These are phyloP conservation scores for Centrapalus pauciflorus DNA, from an alignment of 129 eudicot genomes.

Conservation along the genomic window DNA sequence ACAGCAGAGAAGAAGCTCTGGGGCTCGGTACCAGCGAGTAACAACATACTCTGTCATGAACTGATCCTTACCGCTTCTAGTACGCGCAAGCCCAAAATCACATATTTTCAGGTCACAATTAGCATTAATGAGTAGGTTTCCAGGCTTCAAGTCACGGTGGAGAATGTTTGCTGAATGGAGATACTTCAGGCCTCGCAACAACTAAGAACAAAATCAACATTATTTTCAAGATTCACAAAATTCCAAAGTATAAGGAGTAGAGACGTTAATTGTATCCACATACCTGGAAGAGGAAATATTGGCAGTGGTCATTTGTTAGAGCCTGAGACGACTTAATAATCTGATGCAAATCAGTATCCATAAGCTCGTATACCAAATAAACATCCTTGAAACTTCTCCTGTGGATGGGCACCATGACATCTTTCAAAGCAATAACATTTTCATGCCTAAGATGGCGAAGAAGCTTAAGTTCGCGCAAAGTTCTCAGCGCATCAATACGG, in stretches of 20 bases:
- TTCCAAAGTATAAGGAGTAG: background rate
- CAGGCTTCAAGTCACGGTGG: conserved; percentile 74
- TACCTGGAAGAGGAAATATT: conserved; percentile 78
- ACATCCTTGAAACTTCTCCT: conserved; percentile 71
- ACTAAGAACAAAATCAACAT: conserved; percentile 29
- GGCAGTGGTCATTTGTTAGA: conserved; percentile 67
- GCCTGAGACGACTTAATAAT: conserved; percentile 71
- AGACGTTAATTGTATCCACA: background rate
- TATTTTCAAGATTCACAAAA: background rate
- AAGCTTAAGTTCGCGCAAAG: conserved; percentile 65
- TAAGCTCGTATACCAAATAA: conserved; percentile 77
- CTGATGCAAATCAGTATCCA: conserved; percentile 75
- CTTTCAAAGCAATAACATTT: conserved; percentile 66
- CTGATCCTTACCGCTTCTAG: conserved; percentile 57
- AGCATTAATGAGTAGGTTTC: conserved; percentile 61
- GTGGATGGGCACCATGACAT: conserved; percentile 70
- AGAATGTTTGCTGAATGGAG: conserved; percentile 76
- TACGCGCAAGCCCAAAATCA: conserved; percentile 65
- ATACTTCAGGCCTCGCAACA: conserved; percentile 70
- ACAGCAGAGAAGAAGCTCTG: conserved; percentile 80
- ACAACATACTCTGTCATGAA: conserved; percentile 79
- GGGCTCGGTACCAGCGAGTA: conserved; percentile 79
- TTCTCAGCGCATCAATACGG: conserved; percentile 70
- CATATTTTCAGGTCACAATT: conserved; percentile 72
- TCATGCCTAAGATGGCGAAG: conserved; percentile 75